Evolutionary conservation across 208 protist genomes (phyloP).

Genomic region (Trypanosoma cruzi): DNA sequence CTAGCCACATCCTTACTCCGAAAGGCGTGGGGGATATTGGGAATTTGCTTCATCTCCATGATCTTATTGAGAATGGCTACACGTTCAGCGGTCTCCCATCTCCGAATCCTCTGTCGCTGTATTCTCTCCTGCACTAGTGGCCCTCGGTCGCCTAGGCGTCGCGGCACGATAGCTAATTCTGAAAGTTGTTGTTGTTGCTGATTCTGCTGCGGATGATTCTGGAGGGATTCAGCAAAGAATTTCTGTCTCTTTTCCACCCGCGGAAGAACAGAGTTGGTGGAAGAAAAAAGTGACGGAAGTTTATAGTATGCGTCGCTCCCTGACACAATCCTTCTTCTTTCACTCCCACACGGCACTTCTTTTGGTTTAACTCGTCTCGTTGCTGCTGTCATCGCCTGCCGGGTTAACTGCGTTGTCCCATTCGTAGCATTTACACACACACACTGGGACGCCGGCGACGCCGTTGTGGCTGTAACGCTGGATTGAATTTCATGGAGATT

Average conservation of each 20-base stretch:
- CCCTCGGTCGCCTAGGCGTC: not conserved
- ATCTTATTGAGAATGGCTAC: constrained; percentile 12
- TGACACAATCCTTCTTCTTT: not conserved
- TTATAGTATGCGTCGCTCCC: not conserved
- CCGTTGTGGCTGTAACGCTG: too few relatives aligned
- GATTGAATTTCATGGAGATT: too few relatives aligned
- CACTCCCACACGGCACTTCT: not conserved
- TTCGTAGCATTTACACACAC: not conserved
- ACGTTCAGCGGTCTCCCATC: constrained; percentile 5
- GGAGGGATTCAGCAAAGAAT: not conserved
- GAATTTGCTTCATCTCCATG: constrained; percentile 8
- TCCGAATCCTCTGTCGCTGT: not conserved
- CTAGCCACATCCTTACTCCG: not conserved
- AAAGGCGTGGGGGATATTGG: not conserved
- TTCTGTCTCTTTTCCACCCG: not conserved
- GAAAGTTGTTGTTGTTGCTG: not conserved
- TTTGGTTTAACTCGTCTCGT: not conserved
- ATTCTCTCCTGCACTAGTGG: not conserved
- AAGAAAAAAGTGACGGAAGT: not conserved
- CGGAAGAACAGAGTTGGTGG: not conserved
- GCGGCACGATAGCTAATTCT: not conserved
- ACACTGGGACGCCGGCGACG: not conserved
- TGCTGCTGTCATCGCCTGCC: not conserved
- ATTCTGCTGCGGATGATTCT: not conserved
- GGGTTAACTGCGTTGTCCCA: not conserved